Percentiles rank a stretch among this genome's conserved stretches.
Conservation (phyloP, 352 stramenopile genomes). For the Thalassiosira oceanica region DNA sequence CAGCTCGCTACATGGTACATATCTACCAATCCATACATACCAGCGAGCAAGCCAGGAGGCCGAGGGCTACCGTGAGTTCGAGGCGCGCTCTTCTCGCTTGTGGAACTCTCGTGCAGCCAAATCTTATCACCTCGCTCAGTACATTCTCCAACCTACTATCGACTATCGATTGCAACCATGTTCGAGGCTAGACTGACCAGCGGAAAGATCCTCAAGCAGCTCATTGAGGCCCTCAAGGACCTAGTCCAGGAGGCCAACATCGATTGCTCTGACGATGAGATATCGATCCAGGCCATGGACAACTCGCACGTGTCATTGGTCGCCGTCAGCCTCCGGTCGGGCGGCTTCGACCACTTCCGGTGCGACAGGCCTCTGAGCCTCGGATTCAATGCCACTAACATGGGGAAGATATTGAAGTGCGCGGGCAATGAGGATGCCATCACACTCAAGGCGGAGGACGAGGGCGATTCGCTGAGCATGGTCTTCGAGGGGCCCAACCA, state of each 20-base stretch:
- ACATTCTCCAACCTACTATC: too few species aligned
- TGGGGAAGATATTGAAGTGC: constrained; percentile 99
- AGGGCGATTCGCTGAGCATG: constrained; percentile 92
- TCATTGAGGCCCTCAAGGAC: constrained; percentile 99
- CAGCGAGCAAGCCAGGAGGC: too few species aligned
- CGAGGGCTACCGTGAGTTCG: too few species aligned
- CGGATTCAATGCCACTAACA: constrained; percentile 95
- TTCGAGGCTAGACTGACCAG: constrained; percentile 97
- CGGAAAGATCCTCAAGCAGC: constrained; percentile 97
- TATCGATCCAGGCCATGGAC: constrained; percentile 96
- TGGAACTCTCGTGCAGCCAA: too few species aligned
- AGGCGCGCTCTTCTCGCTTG: too few species aligned
- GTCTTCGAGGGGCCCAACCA: constrained; percentile 96
- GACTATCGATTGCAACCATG: too few species aligned
- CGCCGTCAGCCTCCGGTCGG: constrained; percentile 88
- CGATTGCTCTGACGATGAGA: constrained; percentile 75
- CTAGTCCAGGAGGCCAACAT: constrained; percentile 97
- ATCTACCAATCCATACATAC: too few species aligned
- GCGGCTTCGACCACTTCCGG: constrained; percentile 97
- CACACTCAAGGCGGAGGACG: constrained; percentile 97
- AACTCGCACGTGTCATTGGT: constrained; percentile 98
- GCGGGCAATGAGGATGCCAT: constrained; percentile 96
- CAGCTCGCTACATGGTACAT: too few species aligned
- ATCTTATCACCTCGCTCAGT: too few species aligned
- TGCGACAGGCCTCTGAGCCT: constrained; percentile 97